These are phyloP conservation scores for Eutrema salsugineum DNA, from an alignment of 441 rosid genomes.

Conservation along the genomic window DNA sequence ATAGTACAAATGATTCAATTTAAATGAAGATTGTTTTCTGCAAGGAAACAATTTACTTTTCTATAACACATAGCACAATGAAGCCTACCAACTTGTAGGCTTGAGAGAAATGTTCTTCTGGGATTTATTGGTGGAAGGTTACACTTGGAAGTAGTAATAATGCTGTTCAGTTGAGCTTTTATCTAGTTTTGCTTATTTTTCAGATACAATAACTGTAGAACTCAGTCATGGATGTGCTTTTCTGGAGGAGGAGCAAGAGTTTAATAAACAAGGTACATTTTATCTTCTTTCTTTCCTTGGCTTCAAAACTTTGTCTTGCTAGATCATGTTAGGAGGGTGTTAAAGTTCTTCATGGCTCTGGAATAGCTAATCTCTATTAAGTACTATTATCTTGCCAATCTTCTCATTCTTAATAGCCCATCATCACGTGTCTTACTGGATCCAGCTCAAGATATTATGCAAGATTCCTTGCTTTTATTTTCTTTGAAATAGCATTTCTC, in stretches of 20 bases:
- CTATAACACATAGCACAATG: background rate
- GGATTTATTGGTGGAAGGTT: background rate
- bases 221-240: background rate
- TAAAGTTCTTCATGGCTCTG: background rate
- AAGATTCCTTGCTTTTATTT: too few relatives aligned
- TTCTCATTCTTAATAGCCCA: background rate
- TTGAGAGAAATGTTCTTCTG: background rate
- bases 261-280: slow-evolving; percentile 19
- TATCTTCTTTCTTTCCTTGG: background rate
- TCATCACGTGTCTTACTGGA: background rate
- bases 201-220: background rate
- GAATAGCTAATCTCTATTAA: background rate
- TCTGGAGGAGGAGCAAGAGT: slow-evolving; percentile 14
- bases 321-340: background rate
- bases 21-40: slow-evolving; percentile 8
- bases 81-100: slow-evolving; percentile 2
- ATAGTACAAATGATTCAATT: background rate
- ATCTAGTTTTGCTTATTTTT: slow-evolving; percentile 4
- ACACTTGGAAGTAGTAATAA: slow-evolving; percentile 1
- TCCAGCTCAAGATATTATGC: background rate
- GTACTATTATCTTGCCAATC: background rate
- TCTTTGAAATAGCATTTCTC: too few relatives aligned
- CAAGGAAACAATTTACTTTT: slow-evolving; percentile 1
- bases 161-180: background rate
- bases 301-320: background rate